These are phyloP conservation scores for Leccinum sublutescens DNA, from an alignment of 768 basidiomycete species.

Conservation along the genomic window DNA sequence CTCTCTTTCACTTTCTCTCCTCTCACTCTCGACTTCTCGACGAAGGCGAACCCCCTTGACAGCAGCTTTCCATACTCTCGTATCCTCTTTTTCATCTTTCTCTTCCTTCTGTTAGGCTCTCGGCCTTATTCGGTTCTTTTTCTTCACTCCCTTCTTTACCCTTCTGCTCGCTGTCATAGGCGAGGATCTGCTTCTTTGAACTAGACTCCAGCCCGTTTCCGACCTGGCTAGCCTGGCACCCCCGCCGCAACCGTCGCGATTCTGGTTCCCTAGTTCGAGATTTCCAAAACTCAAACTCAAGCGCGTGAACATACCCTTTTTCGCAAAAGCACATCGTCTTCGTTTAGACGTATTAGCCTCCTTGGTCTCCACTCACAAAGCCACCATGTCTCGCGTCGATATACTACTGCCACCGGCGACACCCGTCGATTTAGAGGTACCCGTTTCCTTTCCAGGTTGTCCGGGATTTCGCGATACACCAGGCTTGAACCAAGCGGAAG, in stretches of 20 bases:
- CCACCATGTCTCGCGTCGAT: constrained; percentile 58
- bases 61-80: constrained; percentile 22
- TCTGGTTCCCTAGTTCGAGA: constrained; percentile 66
- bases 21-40: constrained; percentile 19
- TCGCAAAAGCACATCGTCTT: constrained; percentile 25
- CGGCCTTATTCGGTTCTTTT: constrained; percentile 32
- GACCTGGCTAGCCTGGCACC: constrained; percentile 62
- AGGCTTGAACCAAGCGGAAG: constrained; percentile 6
- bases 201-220: constrained; percentile 42
- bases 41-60: constrained; percentile 81
- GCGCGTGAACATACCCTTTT: constrained; percentile 23
- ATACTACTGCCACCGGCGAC: constrained; percentile 36
- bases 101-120: constrained; percentile 6
- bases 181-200: constrained; percentile 63
- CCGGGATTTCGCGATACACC: constrained; percentile 26
- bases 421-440: constrained; percentile 29
- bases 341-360: constrained; percentile 27
- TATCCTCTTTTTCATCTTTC: constrained; percentile 8
- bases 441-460: constrained; percentile 31
- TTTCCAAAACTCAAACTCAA: constrained; percentile 31
- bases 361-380: constrained; percentile 22
- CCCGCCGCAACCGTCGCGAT: constrained; percentile 64
- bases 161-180: constrained; percentile 34
- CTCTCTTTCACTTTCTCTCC: constrained; percentile 4
- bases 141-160: constrained; percentile 47